Conservation (phyloP, 2,329 filamentous ascomycete species). For the Neophaeococcomyces aloes region DNA sequence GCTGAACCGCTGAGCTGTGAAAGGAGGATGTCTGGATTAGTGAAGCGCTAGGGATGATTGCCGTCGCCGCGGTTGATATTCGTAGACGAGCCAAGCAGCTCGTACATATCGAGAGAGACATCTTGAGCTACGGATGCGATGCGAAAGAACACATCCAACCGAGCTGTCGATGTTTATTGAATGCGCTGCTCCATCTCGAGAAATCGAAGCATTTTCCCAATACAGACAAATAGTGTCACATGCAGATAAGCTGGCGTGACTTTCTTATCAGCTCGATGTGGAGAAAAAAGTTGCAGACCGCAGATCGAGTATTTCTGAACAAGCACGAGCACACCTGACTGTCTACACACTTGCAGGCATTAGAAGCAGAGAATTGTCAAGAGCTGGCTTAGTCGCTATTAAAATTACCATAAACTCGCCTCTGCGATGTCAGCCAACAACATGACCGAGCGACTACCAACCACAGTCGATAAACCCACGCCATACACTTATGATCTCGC, state of each 20-base stretch:
- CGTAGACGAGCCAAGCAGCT: constrained; percentile 9
- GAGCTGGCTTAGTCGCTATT: too few relatives aligned
- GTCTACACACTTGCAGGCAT: too few relatives aligned
- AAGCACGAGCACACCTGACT: background rate
- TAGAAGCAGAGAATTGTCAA: too few relatives aligned
- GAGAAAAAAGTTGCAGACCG: background rate
- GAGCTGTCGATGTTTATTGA: background rate
- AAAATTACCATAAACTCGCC: too few relatives aligned
- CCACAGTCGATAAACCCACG: constrained; percentile 67
- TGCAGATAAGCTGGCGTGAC: constrained; percentile 2
- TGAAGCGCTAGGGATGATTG: background rate
- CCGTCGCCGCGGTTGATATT: background rate
- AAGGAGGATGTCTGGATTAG: constrained; percentile 24
- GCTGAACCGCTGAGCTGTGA: constrained; percentile 34
- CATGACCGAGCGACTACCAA: constrained; percentile 33
- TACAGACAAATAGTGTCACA: background rate
- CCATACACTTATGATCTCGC: constrained; percentile 89
- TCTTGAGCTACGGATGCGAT: background rate
- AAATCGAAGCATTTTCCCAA: background rate
- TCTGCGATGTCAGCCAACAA: too few relatives aligned
- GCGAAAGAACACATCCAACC: background rate
- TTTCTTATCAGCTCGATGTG: background rate
- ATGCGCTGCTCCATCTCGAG: background rate
- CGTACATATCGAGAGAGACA: constrained; percentile 9
- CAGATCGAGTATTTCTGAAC: background rate